phyloP scores from a whole-genome alignment of 139 green algal genomes.

The Coccomyxa sp. region DNA sequence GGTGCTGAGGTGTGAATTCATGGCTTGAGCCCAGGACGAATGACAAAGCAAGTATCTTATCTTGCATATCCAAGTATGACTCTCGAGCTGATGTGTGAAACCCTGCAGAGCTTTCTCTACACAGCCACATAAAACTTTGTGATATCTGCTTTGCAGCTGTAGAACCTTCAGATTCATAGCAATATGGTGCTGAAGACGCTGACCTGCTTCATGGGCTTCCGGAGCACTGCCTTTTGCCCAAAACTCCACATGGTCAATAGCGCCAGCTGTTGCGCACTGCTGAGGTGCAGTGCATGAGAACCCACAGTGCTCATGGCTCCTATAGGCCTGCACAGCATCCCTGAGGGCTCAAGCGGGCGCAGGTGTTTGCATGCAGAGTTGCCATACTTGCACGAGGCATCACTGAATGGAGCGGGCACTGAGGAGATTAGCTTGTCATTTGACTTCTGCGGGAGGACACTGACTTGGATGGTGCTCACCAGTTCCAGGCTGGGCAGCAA shows the following conservation, averaged over 20 bases:
- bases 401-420: not conserved
- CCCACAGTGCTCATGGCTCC: not conserved
- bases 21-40: not conserved
- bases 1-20: not conserved
- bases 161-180: not conserved
- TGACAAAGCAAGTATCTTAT: not conserved
- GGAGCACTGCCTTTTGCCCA: not conserved
- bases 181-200: not conserved
- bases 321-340: not conserved
- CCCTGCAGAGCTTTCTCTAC: not conserved
- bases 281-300: constrained; percentile 1
- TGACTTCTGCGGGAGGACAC: constrained; percentile 14
- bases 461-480: constrained; percentile 22
- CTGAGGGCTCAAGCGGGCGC: not conserved
- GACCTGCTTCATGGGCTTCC: not conserved
- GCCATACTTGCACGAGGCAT: not conserved
- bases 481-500: constrained; percentile 47
- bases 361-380: not conserved
- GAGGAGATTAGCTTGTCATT: constrained; percentile 3
- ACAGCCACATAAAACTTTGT: no score
- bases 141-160: no score
- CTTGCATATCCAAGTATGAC: not conserved
- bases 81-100: not conserved
- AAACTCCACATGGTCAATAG: not conserved
- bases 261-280: not conserved